Evolutionary conservation across 129 eudicot genomes (phyloP).

Genomic region (Flaveria ramosissima): DNA sequence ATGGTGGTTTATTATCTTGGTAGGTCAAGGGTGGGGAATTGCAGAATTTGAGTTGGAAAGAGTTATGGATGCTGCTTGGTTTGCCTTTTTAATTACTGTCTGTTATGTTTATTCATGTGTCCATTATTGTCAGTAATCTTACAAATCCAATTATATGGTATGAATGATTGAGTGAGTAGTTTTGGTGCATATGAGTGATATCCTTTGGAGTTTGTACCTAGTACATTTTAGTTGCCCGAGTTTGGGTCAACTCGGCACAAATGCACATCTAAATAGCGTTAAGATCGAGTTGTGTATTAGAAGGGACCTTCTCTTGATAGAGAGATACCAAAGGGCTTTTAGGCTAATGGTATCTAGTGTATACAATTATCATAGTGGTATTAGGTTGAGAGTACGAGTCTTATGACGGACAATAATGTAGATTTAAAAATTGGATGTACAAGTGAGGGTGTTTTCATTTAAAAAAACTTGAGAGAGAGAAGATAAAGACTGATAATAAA

Average conservation of each 20-base stretch:
- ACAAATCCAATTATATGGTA: background rate
- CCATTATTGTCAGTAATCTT: background rate
- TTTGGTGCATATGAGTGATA: background rate
- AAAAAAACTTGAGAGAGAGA: too few species aligned
- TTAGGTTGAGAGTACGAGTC: too few species aligned
- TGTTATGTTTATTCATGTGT: conserved; percentile 5
- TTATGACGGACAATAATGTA: too few species aligned
- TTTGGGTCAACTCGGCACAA: background rate
- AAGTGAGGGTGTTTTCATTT: too few species aligned
- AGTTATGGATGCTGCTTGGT: conserved; percentile 34
- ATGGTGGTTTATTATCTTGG: conserved; percentile 38
- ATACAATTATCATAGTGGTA: too few species aligned
- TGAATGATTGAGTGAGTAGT: conserved; percentile 18
- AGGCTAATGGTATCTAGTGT: too few species aligned
- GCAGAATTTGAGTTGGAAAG: conserved; percentile 38
- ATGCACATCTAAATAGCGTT: background rate
- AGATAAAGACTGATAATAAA: too few species aligned
- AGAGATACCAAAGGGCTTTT: too few species aligned
- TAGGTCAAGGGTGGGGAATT: conserved; percentile 43
- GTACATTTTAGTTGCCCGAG: background rate
- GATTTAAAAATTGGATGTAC: too few species aligned
- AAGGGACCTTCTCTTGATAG: too few species aligned
- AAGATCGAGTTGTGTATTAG: too few species aligned
- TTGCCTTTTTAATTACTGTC: background rate
- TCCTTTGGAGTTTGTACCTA: background rate